Base-by-base conservation (phyloP, 2,329 filamentous ascomycete species). In the Plenodomus lindquistii region DNA sequence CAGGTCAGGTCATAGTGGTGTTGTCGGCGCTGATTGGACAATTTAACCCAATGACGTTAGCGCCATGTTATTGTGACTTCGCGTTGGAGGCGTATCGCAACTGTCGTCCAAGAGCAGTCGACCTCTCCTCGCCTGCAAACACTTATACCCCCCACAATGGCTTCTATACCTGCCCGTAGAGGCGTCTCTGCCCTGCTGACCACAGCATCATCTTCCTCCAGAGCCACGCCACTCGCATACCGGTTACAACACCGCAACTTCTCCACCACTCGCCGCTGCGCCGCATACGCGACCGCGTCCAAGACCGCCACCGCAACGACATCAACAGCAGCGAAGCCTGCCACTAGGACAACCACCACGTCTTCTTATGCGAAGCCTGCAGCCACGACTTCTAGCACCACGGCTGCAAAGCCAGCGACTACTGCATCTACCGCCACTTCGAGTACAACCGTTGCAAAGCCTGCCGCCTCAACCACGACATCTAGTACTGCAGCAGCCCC, bases 241-340 rank as follows among this genome's bases (percentile, higher is more conserved):
- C 49, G 60, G 44, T 56, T 46, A 44, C 34, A 52, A 8, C 44
- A 50, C 6, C 64, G 66, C 22, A 52, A 17, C 42, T 63, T 70
- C 45, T 49, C 63, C 10, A 52, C 59, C 0, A 58, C 65, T 20
- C 47, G 56, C 31, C 48, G 53, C 43, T 42, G 44, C 48, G 54
- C 60, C 41, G 66, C 67, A 43, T 67, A 62, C 49, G 52, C 55
- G 31, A 62, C 63, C 11, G 31, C 57, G 6, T 55, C 59, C 3
- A 59, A 54, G 48, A 47, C 57, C 11, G 57, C 58, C 35, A 19
- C 18, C 35, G 13, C 34, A 6, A 36, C 34, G 13, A 27, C 56
- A 19, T 43, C 50, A 22, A 51, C 52, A 16, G 35, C 57, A 5
- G 37, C 56, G 4, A 56, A 50, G 20, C 45, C 56, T 15, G 27